phyloP scores from a whole-genome alignment of 2,329 filamentous ascomycete species.

The Raffaelea ambrosiae region DNA sequence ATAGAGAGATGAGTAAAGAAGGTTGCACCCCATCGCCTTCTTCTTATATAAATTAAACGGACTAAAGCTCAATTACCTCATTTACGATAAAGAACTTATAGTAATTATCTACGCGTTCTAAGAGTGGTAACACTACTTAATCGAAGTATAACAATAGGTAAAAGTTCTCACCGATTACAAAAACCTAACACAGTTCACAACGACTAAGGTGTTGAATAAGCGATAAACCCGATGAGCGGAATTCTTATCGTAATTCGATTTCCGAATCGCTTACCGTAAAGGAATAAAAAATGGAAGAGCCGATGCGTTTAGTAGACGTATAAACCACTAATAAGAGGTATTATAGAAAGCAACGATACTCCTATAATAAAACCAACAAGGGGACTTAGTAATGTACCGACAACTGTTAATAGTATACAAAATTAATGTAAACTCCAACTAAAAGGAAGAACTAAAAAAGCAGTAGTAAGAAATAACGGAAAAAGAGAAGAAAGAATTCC shows the following conservation, averaged over 20 bases:
- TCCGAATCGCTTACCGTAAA: background rate
- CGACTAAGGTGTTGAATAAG: background rate
- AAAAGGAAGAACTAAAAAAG: too few species aligned
- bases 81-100: too few species aligned
- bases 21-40: slow-evolving; percentile 6
- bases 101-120: too few species aligned
- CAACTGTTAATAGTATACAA: background rate
- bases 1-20: slow-evolving; percentile 8
- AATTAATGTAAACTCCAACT: background rate
- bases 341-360: background rate
- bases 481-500: too few species aligned
- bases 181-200: background rate
- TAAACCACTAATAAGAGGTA: background rate
- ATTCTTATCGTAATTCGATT: too few species aligned
- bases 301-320: background rate
- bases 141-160: background rate
- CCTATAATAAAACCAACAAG: background rate
- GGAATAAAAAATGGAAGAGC: background rate
- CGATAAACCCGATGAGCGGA: background rate
- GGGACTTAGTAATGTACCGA: too few species aligned
- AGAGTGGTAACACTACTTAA: too few species aligned
- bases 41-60: slow-evolving; percentile 11
- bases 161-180: background rate
- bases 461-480: too few species aligned
- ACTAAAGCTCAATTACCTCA: too few species aligned